Conservation (phyloP, 202 grass and related monocot species). For the Panicum hallii region DNA sequence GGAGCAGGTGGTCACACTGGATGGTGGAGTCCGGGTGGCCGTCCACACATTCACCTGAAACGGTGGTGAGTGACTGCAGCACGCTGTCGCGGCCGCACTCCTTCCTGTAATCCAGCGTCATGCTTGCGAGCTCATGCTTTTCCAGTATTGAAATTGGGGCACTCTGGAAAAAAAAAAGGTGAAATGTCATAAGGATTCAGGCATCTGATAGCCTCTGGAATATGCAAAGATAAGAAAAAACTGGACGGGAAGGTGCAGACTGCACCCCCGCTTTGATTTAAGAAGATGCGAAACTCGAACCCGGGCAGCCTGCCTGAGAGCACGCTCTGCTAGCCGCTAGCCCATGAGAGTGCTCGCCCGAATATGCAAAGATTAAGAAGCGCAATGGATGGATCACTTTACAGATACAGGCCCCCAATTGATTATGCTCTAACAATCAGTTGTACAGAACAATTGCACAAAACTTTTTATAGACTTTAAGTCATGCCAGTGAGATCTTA, state of each 20-base stretch:
- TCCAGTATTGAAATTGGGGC: constrained; percentile 95
- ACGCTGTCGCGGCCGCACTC: constrained; percentile 87
- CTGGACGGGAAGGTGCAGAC: too few relatives aligned
- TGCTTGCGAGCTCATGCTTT: constrained; percentile 89
- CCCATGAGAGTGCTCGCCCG: too few relatives aligned
- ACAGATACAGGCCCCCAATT: constrained; percentile 3
- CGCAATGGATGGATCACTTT: not conserved
- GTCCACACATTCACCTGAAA: constrained; percentile 47
- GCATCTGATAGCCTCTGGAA: not conserved
- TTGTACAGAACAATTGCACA: not conserved
- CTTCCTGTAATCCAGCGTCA: constrained; percentile 98
- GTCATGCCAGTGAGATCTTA: constrained; percentile 9
- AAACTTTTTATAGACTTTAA: constrained; percentile 12
- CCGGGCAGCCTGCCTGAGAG: too few relatives aligned
- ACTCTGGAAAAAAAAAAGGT: constrained; percentile 59
- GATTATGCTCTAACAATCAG: not conserved
- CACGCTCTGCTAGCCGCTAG: too few relatives aligned
- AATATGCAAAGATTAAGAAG: not conserved
- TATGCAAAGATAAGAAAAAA: not conserved
- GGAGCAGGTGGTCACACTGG: constrained; percentile 84
- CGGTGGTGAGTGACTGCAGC: constrained; percentile 79
- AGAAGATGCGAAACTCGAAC: too few relatives aligned
- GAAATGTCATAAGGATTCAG: constrained; percentile 31
- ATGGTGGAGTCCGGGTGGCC: constrained; percentile 45
- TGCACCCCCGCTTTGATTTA: too few relatives aligned